Evolutionary conservation across 768 basidiomycete genomes (phyloP).

Genomic region (Podaxis sp.): DNA sequence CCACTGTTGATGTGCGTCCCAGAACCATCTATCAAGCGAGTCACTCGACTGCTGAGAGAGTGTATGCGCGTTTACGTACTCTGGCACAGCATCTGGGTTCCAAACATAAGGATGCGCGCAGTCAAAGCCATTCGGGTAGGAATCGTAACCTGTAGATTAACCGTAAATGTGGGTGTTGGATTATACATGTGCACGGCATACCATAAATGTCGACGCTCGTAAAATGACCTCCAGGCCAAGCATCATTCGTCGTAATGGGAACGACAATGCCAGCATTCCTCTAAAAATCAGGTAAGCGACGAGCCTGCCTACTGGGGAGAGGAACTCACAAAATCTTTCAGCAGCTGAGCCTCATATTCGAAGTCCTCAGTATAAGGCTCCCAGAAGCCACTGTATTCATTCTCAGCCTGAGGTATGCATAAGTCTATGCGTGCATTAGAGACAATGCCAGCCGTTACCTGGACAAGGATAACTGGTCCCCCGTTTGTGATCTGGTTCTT

Average conservation of each 20-base stretch:
- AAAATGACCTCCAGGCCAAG: conserved; percentile 45
- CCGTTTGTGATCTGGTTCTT: conserved; percentile 59
- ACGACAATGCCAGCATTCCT: conserved; percentile 40
- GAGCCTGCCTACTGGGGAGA: background rate
- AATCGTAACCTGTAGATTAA: conserved; percentile 32
- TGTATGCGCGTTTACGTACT: conserved; percentile 22
- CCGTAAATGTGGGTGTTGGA: background rate
- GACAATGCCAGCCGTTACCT: conserved; percentile 22
- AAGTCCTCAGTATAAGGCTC: conserved; percentile 40
- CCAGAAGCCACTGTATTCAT: conserved; percentile 49
- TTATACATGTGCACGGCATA: background rate
- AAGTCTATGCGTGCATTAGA: background rate
- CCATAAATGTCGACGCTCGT: conserved; percentile 51
- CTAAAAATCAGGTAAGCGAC: background rate
- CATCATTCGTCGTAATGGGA: conserved; percentile 48
- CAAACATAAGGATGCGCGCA: conserved; percentile 48
- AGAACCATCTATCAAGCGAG: conserved; percentile 32
- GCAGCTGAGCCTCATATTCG: conserved; percentile 35
- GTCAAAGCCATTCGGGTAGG: conserved; percentile 56
- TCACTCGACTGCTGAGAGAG: background rate
- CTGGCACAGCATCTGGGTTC: conserved; percentile 42
- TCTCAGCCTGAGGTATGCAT: conserved; percentile 39
- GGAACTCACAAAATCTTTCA: conserved; percentile 31
- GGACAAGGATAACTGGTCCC: conserved; percentile 51
- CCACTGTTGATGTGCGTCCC: conserved; percentile 34